Conservation (phyloP, 2,329 filamentous ascomycete genomes). For the Aspergillus fumigatus region DNA sequence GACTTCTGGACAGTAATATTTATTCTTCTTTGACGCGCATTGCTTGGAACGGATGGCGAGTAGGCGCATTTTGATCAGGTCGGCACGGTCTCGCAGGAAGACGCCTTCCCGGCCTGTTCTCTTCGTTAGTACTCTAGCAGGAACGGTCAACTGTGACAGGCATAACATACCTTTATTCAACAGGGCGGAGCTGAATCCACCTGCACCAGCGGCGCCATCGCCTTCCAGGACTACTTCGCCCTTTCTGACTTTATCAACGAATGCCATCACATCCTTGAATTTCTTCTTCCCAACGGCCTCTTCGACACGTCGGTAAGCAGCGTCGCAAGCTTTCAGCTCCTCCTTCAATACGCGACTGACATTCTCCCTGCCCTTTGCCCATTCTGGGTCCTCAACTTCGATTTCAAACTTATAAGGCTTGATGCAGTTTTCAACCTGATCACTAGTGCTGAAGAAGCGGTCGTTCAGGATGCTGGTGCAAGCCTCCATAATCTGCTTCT, state of each 20-base stretch:
- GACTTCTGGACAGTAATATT: slow-evolving; percentile 94
- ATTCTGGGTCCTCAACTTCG: slow-evolving; percentile 87
- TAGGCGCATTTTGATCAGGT: slow-evolving; percentile 86
- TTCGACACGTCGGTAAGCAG: slow-evolving; percentile 71
- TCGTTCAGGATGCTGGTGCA: slow-evolving; percentile 88
- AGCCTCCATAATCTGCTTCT: slow-evolving; percentile 87
- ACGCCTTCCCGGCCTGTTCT: slow-evolving; percentile 76
- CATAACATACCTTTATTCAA: slow-evolving; percentile 68
- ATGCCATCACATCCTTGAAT: slow-evolving; percentile 80
- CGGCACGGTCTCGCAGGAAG: slow-evolving; percentile 86
- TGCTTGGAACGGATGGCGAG: slow-evolving; percentile 85
- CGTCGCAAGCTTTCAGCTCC: slow-evolving; percentile 79
- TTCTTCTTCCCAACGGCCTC: slow-evolving; percentile 74
- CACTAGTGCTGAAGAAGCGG: slow-evolving; percentile 91
- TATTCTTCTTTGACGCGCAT: slow-evolving; percentile 77
- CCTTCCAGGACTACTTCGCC: slow-evolving; percentile 83
- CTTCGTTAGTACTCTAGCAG: not conserved
- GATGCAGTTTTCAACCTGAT: slow-evolving; percentile 98
- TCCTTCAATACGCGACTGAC: slow-evolving; percentile 75
- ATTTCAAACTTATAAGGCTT: slow-evolving; percentile 99
- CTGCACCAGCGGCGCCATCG: slow-evolving; percentile 76
- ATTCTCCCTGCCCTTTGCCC: slow-evolving; percentile 79
- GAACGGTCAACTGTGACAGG: not conserved
- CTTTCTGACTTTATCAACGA: slow-evolving; percentile 84
- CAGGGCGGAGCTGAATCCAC: slow-evolving; percentile 85